Percentiles rank a stretch among this genome's conserved stretches.
phyloP scores from a whole-genome alignment of 495 filamentous ascomycete species.

The Penicillium daleae region DNA sequence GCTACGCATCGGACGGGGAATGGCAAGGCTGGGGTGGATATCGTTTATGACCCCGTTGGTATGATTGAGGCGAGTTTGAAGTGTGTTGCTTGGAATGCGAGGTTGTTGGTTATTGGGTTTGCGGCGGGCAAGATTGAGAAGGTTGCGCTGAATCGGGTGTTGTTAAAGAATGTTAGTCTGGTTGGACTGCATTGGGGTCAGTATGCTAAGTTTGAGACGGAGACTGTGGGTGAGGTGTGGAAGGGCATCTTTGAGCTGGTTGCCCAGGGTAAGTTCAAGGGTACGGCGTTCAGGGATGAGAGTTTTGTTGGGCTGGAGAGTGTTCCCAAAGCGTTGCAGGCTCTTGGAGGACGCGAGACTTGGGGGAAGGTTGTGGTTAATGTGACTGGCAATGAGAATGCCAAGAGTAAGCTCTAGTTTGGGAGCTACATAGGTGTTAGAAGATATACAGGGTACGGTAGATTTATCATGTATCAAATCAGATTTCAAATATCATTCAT shows the following conservation, averaged over 20 bases:
- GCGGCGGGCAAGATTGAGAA: slow-evolving; percentile 89
- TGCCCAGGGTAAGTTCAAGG: slow-evolving; percentile 73
- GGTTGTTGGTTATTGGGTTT: slow-evolving; percentile 87
- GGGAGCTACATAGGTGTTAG: not conserved
- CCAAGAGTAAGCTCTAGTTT: slow-evolving; percentile 54
- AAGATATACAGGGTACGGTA: not conserved
- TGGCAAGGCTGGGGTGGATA: slow-evolving; percentile 73
- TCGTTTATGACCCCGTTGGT: slow-evolving; percentile 89
- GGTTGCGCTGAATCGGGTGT: slow-evolving; percentile 84
- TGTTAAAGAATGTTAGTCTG: slow-evolving; percentile 91
- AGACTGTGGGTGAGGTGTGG: slow-evolving; percentile 77
- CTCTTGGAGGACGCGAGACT: slow-evolving; percentile 77
- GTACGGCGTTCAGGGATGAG: slow-evolving; percentile 80
- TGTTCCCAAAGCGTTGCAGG: slow-evolving; percentile 74
- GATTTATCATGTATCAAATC: not conserved
- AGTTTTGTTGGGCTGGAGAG: slow-evolving; percentile 81
- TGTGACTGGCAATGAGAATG: slow-evolving; percentile 66
- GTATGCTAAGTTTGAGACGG: slow-evolving; percentile 74
- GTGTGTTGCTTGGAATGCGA: slow-evolving; percentile 89
- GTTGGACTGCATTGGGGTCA: slow-evolving; percentile 92
- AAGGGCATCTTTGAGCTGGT: slow-evolving; percentile 78
- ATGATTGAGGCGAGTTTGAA: slow-evolving; percentile 82
- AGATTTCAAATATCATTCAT: not conserved
- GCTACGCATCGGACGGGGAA: slow-evolving; percentile 57
- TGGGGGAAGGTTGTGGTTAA: slow-evolving; percentile 98